phyloP scores from a whole-genome alignment of 2,329 filamentous ascomycete genomes.

The Bipolaris sorokiniana region DNA sequence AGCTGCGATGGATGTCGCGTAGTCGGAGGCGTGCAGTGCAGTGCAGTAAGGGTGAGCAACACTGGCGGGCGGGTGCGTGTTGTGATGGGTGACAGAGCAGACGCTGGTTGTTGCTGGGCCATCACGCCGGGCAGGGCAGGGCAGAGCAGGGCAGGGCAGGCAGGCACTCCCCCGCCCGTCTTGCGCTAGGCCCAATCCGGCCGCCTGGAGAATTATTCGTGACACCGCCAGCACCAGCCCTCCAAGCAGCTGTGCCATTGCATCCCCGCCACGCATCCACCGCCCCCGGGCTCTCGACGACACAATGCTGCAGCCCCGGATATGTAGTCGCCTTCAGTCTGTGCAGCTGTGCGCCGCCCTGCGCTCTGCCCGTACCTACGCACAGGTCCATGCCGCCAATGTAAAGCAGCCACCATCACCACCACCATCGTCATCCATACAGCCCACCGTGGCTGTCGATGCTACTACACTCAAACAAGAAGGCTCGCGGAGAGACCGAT shows the following conservation, averaged over 20 bases:
- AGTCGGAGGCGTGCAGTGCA: constrained; percentile 25
- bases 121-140: constrained; percentile 17
- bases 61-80: constrained; percentile 17
- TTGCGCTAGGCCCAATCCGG: constrained; percentile 35
- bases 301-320: constrained; percentile 70
- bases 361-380: constrained; percentile 59
- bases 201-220: constrained; percentile 40
- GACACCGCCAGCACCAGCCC: constrained; percentile 25
- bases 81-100: constrained; percentile 19
- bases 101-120: constrained; percentile 26
- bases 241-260: constrained; percentile 34
- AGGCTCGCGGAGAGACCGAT: constrained; percentile 41
- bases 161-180: constrained; percentile 11
- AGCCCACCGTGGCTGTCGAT: constrained; percentile 44
- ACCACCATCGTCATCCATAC: constrained; percentile 17
- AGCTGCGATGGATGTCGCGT: background rate
- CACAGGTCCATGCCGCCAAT: constrained; percentile 52
- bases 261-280: constrained; percentile 18
- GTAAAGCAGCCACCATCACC: constrained; percentile 33
- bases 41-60: constrained; percentile 12
- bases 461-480: constrained; percentile 29
- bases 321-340: constrained; percentile 62
- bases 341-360: constrained; percentile 57
- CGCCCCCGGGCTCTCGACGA: constrained; percentile 17
- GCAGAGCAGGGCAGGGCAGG: constrained; percentile 16